phyloP scores from a whole-genome alignment of 2,329 filamentous ascomycete species.

The Microascus cirrosus region DNA sequence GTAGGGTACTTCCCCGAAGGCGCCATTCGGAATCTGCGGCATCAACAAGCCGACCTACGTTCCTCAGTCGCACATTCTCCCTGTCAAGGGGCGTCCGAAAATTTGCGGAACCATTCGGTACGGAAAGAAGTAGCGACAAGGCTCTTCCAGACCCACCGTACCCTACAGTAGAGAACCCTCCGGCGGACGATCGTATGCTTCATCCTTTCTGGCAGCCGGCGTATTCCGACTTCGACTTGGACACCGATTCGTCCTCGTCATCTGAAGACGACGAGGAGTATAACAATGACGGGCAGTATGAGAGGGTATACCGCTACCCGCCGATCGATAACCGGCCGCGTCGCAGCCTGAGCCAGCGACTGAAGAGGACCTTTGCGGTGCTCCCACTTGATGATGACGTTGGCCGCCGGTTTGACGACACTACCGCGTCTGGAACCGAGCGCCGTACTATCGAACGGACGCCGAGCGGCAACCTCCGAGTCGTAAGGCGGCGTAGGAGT shows the following conservation, averaged over 20 bases:
- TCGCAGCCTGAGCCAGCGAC: slow-evolving; percentile 36
- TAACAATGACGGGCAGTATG: slow-evolving; percentile 22
- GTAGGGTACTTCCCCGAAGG: slow-evolving; percentile 38
- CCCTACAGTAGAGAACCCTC: slow-evolving; percentile 30
- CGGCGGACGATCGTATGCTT: slow-evolving; percentile 40
- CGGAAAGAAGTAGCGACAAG: slow-evolving; percentile 15
- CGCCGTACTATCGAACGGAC: slow-evolving; percentile 48
- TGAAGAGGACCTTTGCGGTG: slow-evolving; percentile 51
- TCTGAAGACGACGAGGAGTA: slow-evolving; percentile 16
- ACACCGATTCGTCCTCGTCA: slow-evolving; percentile 6
- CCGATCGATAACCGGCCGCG: slow-evolving; percentile 34
- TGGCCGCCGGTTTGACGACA: slow-evolving; percentile 13
- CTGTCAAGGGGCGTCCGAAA: slow-evolving; percentile 30
- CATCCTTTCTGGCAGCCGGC: slow-evolving; percentile 53
- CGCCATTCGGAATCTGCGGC: slow-evolving; percentile 32
- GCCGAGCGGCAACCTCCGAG: slow-evolving; percentile 47
- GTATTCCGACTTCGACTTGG: slow-evolving; percentile 22
- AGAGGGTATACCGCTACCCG: slow-evolving; percentile 33
- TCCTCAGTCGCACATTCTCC: slow-evolving; percentile 41
- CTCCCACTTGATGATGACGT: slow-evolving; percentile 35
- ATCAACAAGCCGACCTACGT: slow-evolving; percentile 24
- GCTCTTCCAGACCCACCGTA: slow-evolving; percentile 20
- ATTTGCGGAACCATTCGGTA: slow-evolving; percentile 14
- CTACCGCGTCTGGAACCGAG: slow-evolving; percentile 28
- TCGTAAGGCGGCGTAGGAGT: slow-evolving; percentile 43